phyloP scores from a whole-genome alignment of 139 green algal species.

The Gonium pectorale region DNA sequence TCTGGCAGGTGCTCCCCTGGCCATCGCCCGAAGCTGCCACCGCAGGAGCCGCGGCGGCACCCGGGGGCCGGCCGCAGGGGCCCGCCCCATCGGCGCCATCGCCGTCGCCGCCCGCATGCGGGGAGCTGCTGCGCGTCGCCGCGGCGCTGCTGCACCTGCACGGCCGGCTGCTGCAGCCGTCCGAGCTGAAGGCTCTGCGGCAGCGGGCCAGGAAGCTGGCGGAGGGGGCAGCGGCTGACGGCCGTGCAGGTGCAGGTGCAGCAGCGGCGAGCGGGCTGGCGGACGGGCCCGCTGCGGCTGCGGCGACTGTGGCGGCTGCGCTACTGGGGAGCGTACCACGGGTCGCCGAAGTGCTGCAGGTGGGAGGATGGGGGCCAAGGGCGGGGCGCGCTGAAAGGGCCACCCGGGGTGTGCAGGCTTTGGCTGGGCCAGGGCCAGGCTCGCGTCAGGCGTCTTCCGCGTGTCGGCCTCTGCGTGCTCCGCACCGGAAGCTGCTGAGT shows the following conservation, averaged over 20 bases:
- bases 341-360: not conserved
- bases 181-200: not conserved
- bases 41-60: too few species aligned
- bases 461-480: too few species aligned
- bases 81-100: too few species aligned
- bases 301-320: not conserved
- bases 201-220: not conserved
- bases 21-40: too few species aligned
- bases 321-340: not conserved
- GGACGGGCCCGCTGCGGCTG: not conserved
- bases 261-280: not conserved
- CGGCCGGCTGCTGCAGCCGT: not conserved
- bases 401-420: too few species aligned
- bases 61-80: too few species aligned
- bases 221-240: not conserved
- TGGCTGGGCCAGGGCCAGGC: too few species aligned
- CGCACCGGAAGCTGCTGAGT: too few species aligned
- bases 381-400: too few species aligned
- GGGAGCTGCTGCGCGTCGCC: not conserved
- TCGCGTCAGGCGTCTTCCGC: too few species aligned
- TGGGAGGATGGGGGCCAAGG: too few species aligned
- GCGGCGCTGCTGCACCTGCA: conserved; percentile 10
- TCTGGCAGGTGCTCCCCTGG: conserved; percentile 11
- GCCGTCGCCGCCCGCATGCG: not conserved
- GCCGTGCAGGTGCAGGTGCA: not conserved